Percentiles rank a stretch among this genome's conserved stretches.
Conservation (phyloP, 2,329 filamentous ascomycete genomes). For the Monosporascus sp. region DNA sequence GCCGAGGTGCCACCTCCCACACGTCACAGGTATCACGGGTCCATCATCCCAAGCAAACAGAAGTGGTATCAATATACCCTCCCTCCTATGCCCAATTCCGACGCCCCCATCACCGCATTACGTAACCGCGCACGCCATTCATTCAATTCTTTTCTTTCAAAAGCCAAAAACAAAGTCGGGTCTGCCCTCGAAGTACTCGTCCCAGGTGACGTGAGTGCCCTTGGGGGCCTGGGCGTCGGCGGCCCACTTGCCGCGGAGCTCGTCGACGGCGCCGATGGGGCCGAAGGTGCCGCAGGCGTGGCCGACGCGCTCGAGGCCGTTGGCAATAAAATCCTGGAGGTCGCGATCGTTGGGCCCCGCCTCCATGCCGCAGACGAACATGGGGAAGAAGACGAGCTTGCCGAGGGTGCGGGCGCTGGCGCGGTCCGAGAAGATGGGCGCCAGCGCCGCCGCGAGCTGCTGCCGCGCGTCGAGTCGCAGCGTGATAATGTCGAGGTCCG, state of each 20-base stretch:
- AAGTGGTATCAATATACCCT: too few relatives aligned
- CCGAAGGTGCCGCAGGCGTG: slow-evolving; percentile 10
- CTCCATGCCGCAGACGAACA: slow-evolving; percentile 14
- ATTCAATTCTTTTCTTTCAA: background rate
- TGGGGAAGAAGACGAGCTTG: slow-evolving; percentile 12
- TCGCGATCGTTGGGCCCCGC: slow-evolving; percentile 1
- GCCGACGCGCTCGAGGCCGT: slow-evolving; percentile 7
- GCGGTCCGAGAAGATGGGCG: slow-evolving; percentile 6
- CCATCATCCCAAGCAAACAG: too few relatives aligned
- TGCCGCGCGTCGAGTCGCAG: slow-evolving; percentile 2
- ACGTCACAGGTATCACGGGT: too few relatives aligned
- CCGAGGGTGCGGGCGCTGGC: slow-evolving; percentile 6
- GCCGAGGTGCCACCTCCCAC: too few relatives aligned
- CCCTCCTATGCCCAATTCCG: too few relatives aligned
- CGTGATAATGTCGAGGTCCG: background rate
- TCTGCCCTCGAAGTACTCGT: slow-evolving; percentile 7
- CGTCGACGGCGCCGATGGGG: slow-evolving; percentile 10
- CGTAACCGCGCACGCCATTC: too few relatives aligned
- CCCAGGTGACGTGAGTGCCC: slow-evolving; percentile 8
- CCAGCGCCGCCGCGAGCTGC: slow-evolving; percentile 3
- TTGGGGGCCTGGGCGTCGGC: slow-evolving; percentile 3
- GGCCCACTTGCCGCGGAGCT: slow-evolving; percentile 11
- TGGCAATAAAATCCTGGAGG: slow-evolving; percentile 6
- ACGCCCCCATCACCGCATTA: too few relatives aligned
- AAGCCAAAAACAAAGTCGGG: slow-evolving; percentile 11